A percentile compares a stretch with the other conserved stretches of the same genome.
Evolutionary conservation across 306 rosid genomes (phyloP).

Genomic region (Arachis stenosperma): DNA sequence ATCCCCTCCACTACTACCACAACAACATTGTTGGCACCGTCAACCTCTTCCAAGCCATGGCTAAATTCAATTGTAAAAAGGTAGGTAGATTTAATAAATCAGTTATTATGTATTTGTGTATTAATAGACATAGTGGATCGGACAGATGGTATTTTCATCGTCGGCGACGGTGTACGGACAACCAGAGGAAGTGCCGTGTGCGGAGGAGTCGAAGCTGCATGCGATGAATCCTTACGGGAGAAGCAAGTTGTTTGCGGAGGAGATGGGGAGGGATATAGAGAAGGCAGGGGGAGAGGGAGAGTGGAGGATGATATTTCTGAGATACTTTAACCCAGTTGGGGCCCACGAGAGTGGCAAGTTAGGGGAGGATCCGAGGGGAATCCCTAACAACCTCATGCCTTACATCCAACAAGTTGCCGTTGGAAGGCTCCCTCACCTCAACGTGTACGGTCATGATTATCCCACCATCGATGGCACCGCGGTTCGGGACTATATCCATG

Average conservation of each 20-base stretch:
- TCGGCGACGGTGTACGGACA: constrained; percentile 84
- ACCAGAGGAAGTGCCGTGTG: constrained; percentile 70
- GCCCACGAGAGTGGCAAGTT: constrained; percentile 80
- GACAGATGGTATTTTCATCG: constrained; percentile 72
- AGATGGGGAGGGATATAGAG: constrained; percentile 67
- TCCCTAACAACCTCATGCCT: constrained; percentile 88
- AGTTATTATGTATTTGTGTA: too few relatives aligned
- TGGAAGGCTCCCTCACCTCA: constrained; percentile 73
- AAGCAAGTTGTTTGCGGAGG: constrained; percentile 76
- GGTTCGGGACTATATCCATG: constrained; percentile 87
- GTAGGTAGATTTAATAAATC: not conserved
- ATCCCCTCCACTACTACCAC: constrained; percentile 60
- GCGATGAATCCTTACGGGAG: constrained; percentile 84
- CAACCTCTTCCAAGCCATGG: constrained; percentile 71
- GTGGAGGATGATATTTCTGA: constrained; percentile 69
- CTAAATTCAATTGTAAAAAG: constrained; percentile 69
- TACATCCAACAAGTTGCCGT: constrained; percentile 83
- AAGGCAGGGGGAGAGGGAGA: constrained; percentile 67
- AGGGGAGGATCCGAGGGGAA: constrained; percentile 86
- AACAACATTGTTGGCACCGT: constrained; percentile 69
- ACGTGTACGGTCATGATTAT: constrained; percentile 78
- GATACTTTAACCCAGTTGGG: constrained; percentile 90
- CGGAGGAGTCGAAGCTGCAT: constrained; percentile 59
- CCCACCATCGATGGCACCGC: constrained; percentile 83
- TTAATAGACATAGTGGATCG: too few relatives aligned